Evolutionary conservation across 306 rosid species (phyloP).

Genomic region (Begonia fuchsioides): DNA sequence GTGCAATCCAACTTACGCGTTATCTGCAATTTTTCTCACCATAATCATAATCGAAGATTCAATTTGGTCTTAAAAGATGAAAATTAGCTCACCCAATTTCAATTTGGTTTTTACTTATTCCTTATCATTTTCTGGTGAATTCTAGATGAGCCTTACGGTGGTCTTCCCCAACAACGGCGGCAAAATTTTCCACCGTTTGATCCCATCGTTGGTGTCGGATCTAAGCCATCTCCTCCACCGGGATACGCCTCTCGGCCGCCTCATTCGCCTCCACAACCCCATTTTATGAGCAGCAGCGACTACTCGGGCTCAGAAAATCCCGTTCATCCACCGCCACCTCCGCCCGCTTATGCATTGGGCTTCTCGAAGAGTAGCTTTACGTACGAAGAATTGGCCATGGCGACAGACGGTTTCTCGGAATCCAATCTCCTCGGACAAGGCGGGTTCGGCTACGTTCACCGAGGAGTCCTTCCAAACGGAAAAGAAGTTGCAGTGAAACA

Average conservation of each 20-base stretch:
- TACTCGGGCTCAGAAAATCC: slow-evolving; percentile 61
- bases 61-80: too few species aligned
- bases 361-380: slow-evolving; percentile 63
- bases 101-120: neutral
- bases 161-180: slow-evolving; percentile 47
- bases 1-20: too few species aligned
- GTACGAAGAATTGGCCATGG: slow-evolving; percentile 74
- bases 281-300: slow-evolving; percentile 49
- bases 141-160: slow-evolving; percentile 48
- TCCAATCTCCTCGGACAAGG: slow-evolving; percentile 94
- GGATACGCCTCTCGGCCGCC: slow-evolving; percentile 49
- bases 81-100: too few species aligned
- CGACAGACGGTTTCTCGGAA: slow-evolving; percentile 89
- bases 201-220: slow-evolving; percentile 24
- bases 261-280: slow-evolving; percentile 15
- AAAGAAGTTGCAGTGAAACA: slow-evolving; percentile 95
- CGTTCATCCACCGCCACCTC: slow-evolving; percentile 47
- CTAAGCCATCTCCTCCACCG: slow-evolving; percentile 51
- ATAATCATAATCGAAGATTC: too few species aligned
- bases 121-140: neutral
- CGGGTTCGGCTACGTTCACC: slow-evolving; percentile 89
- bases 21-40: too few species aligned
- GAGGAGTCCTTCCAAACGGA: slow-evolving; percentile 84
- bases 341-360: slow-evolving; percentile 43
- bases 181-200: slow-evolving; percentile 57